These are phyloP conservation scores for Aureobasidium zeae DNA, from an alignment of 2,329 filamentous ascomycete genomes.

Conservation along the genomic window DNA sequence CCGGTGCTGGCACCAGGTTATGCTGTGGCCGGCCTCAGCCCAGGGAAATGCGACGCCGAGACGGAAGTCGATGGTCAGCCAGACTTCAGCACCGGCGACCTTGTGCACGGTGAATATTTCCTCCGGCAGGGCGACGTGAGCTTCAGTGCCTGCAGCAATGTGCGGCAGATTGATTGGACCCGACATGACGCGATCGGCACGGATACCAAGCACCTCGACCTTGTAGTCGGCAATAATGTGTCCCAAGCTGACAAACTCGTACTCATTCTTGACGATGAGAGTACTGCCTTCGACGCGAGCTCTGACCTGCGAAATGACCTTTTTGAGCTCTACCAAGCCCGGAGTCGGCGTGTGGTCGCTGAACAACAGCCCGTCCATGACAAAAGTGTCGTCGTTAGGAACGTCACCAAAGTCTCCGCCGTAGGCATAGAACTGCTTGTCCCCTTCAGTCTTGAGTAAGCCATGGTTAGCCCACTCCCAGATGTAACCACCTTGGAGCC, in stretches of 20 bases:
- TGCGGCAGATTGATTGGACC: conserved; percentile 50
- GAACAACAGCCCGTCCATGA: conserved; percentile 37
- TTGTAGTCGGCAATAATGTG: conserved; percentile 14
- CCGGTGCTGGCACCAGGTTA: conserved; percentile 21
- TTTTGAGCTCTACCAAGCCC: conserved; percentile 36
- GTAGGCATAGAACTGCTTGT: conserved; percentile 35
- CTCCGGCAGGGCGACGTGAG: conserved; percentile 6
- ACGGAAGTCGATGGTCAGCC: conserved; percentile 39
- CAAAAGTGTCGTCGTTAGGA: conserved; percentile 36
- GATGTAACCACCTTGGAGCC: conserved; percentile 53
- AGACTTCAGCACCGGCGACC: conserved; percentile 31
- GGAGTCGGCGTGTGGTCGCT: conserved; percentile 35
- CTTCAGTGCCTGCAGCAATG: not conserved
- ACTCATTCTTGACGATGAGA: conserved; percentile 25
- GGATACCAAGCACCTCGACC: conserved; percentile 1
- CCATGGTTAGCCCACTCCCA: conserved; percentile 42
- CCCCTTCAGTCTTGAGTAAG: conserved; percentile 32
- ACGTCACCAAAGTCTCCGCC: conserved; percentile 37
- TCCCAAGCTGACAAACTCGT: conserved; percentile 22
- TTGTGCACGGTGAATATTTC: not conserved
- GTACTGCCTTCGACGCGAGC: conserved; percentile 4
- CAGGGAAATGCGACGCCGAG: conserved; percentile 40
- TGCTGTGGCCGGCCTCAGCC: conserved; percentile 24
- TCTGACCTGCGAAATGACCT: conserved; percentile 35
- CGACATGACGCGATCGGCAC: conserved; percentile 66